These are phyloP conservation scores for Xylaria multiplex DNA, from an alignment of 2,329 filamentous ascomycete species.

Conservation along the genomic window DNA sequence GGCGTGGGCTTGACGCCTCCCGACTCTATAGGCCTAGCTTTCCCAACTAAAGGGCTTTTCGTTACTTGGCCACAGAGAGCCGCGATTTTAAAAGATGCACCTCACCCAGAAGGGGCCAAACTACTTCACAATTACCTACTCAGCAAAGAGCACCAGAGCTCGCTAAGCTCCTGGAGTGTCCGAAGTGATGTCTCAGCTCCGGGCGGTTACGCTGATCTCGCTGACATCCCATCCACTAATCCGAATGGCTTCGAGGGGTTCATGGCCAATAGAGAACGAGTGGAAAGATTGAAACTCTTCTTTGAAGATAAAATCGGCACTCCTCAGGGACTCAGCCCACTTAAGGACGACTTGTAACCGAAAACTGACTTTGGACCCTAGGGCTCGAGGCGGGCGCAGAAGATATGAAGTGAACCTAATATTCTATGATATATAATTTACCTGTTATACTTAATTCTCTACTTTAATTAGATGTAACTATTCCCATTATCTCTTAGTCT, in stretches of 20 bases:
- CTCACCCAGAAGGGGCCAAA: conserved; percentile 31
- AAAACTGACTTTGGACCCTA: background rate
- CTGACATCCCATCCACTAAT: conserved; percentile 23
- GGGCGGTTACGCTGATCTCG: conserved; percentile 13
- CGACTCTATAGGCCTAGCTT: conserved; percentile 4
- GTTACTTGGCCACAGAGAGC: conserved; percentile 31
- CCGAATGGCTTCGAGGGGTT: conserved; percentile 23
- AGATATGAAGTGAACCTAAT: background rate
- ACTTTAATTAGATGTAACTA: background rate
- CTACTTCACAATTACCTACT: conserved; percentile 27
- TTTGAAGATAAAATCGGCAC: conserved; percentile 32
- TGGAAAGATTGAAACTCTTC: conserved; percentile 25
- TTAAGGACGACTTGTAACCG: conserved; percentile 23
- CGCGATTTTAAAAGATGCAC: conserved; percentile 26
- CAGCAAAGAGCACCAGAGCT: conserved; percentile 23
- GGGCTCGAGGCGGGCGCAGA: no score
- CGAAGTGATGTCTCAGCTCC: conserved; percentile 22
- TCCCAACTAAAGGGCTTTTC: conserved; percentile 26
- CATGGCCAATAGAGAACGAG: conserved; percentile 25
- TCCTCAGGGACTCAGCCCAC: conserved; percentile 26
- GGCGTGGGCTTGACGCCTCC: conserved; percentile 13
- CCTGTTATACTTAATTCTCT: background rate
- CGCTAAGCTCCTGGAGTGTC: conserved; percentile 19
- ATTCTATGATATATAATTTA: background rate
- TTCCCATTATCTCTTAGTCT: no score